phyloP scores from a whole-genome alignment of 306 rosid species.

The Cotoneaster glaucophyllus region DNA sequence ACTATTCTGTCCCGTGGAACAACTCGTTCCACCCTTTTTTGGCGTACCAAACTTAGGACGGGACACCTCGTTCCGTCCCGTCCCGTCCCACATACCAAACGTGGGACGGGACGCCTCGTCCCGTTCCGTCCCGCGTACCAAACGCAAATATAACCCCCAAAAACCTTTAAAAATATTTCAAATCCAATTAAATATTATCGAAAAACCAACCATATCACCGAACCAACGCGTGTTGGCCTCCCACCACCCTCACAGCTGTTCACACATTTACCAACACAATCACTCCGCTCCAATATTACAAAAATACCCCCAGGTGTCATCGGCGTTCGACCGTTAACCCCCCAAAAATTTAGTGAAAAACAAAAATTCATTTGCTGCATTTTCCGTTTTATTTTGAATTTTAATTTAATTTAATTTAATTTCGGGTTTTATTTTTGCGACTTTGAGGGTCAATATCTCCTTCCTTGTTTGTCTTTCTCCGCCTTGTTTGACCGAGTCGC shows the following conservation, averaged over 20 bases:
- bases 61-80: no score
- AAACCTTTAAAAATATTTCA: neutral
- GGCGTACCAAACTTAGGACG: no score
- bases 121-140: no score
- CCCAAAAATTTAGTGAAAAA: neutral
- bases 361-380: neutral
- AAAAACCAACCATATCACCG: neutral
- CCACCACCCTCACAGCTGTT: slow-evolving; percentile 17
- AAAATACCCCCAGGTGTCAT: neutral
- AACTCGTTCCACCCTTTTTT: no score
- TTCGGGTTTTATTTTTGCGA: neutral
- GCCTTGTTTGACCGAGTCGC: slow-evolving; percentile 64
- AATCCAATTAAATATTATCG: neutral
- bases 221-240: slow-evolving; percentile 2
- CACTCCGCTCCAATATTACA: neutral
- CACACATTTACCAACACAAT: slow-evolving; percentile 24
- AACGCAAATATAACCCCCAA: neutral
- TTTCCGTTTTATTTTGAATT: neutral
- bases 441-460: slow-evolving; percentile 7
- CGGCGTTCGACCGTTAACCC: slow-evolving; percentile 31
- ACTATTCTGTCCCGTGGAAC: no score
- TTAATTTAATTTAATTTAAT: neutral
- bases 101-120: no score
- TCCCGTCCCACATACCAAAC: no score
- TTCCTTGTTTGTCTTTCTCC: slow-evolving; percentile 12